These are phyloP conservation scores for Geotrichum fermentans DNA, from an alignment of 1,139 yeast species.

Conservation along the genomic window DNA sequence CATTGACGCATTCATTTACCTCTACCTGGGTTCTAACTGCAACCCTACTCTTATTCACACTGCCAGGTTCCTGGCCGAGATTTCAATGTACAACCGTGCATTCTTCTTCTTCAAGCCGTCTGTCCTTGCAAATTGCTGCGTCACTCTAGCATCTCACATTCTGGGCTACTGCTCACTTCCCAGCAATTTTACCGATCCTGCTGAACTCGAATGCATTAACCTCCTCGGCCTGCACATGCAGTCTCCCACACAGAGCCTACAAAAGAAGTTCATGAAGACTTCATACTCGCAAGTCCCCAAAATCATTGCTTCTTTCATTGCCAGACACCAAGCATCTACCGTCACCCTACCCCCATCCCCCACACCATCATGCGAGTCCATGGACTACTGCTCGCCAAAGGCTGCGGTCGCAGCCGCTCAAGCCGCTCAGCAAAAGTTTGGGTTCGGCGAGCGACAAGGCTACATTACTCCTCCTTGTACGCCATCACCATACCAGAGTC, in stretches of 20 bases:
- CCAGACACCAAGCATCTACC: slow-evolving; percentile 25
- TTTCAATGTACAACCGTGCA: slow-evolving; percentile 65
- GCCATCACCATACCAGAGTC: slow-evolving; percentile 20
- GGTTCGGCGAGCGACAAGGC: slow-evolving; percentile 21
- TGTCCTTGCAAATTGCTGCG: slow-evolving; percentile 62
- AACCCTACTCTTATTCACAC: slow-evolving; percentile 32
- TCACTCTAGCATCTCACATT: slow-evolving; percentile 69
- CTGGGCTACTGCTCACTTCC: slow-evolving; percentile 33
- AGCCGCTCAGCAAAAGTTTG: not conserved
- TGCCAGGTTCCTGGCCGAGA: slow-evolving; percentile 69
- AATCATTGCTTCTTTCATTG: slow-evolving; percentile 31
- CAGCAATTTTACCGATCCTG: slow-evolving; percentile 7
- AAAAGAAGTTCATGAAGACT: slow-evolving; percentile 37
- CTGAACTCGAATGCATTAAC: slow-evolving; percentile 19
- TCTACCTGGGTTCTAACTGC: slow-evolving; percentile 28
- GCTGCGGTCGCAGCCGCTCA: not conserved
- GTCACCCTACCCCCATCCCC: slow-evolving; percentile 28
- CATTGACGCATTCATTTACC: slow-evolving; percentile 37
- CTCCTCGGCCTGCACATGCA: slow-evolving; percentile 37
- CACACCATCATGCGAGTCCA: slow-evolving; percentile 24
- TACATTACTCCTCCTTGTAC: slow-evolving; percentile 36
- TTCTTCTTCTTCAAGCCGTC: slow-evolving; percentile 62
- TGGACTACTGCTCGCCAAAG: slow-evolving; percentile 25
- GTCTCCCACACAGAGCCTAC: slow-evolving; percentile 37
- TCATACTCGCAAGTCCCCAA: slow-evolving; percentile 31